phyloP scores from a whole-genome alignment of 345 rosid genomes.

The Hypericum androsaemum region DNA sequence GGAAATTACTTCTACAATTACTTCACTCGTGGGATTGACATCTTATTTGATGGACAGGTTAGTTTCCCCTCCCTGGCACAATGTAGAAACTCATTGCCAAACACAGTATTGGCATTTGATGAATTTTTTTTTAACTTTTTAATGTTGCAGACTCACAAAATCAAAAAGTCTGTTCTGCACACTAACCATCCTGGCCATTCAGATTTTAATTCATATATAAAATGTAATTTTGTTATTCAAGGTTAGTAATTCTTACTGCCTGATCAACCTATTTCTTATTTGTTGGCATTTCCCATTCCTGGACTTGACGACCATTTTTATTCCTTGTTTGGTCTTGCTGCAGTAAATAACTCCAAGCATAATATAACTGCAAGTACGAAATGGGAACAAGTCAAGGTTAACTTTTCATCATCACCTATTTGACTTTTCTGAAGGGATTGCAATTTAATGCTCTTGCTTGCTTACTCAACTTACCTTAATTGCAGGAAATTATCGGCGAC shows the following conservation, averaged over 20 bases:
- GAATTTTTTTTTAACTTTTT: slow-evolving; percentile 8
- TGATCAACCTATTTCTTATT: slow-evolving; percentile 3
- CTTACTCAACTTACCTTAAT: too few relatives aligned
- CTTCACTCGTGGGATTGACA: slow-evolving; percentile 89
- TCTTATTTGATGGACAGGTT: slow-evolving; percentile 97
- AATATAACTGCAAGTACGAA: slow-evolving; percentile 73
- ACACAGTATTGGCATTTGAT: too few relatives aligned
- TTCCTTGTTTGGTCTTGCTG: slow-evolving; percentile 20
- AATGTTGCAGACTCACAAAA: slow-evolving; percentile 68
- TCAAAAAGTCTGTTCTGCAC: slow-evolving; percentile 89
- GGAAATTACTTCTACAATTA: slow-evolving; percentile 95
- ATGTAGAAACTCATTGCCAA: too few relatives aligned
- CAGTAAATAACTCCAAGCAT: slow-evolving; percentile 42
- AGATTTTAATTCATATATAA: slow-evolving; percentile 91
- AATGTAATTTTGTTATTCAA: slow-evolving; percentile 74
- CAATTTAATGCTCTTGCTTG: too few relatives aligned
- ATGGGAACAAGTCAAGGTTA: slow-evolving; percentile 98
- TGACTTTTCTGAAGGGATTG: not conserved
- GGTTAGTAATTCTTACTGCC: slow-evolving; percentile 28
- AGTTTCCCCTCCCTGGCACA: not conserved
- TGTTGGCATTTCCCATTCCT: not conserved
- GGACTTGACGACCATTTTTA: slow-evolving; percentile 8
- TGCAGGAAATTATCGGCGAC: slow-evolving; percentile 85
- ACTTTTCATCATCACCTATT: not conserved
- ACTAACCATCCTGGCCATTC: slow-evolving; percentile 97